Conservation (phyloP, 2,329 filamentous ascomycete species). For the Aureobasidium melanogenum region DNA sequence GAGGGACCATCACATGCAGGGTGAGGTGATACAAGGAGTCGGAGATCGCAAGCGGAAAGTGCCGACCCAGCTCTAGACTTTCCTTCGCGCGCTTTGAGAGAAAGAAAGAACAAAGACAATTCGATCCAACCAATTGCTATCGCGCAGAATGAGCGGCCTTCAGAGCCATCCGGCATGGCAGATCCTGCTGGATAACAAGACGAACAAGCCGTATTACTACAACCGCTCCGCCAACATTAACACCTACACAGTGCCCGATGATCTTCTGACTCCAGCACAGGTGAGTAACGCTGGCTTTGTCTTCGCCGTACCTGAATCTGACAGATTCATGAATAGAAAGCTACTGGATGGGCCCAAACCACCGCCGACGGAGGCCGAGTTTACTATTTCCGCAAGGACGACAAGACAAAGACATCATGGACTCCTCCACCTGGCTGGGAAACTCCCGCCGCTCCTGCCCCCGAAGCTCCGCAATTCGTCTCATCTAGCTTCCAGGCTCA, state of each 20-base stretch:
- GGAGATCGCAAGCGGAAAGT: background rate
- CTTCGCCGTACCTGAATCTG: conserved; percentile 32
- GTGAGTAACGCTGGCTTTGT: conserved; percentile 36
- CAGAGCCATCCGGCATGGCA: conserved; percentile 54
- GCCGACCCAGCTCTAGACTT: background rate
- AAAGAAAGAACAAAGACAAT: conserved; percentile 3
- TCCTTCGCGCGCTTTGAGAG: background rate
- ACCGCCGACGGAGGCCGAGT: conserved; percentile 76
- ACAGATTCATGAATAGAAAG: conserved; percentile 47
- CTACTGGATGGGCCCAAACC: conserved; percentile 71
- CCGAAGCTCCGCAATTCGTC: conserved; percentile 15
- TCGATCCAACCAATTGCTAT: background rate
- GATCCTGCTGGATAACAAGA: conserved; percentile 67
- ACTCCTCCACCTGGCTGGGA: conserved; percentile 57
- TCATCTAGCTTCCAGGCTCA: conserved; percentile 31
- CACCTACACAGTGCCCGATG: conserved; percentile 89
- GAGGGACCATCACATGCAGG: background rate
- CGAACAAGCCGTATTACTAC: conserved; percentile 81
- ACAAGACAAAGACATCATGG: conserved; percentile 79
- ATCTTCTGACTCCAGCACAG: conserved; percentile 76
- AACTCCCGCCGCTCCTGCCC: background rate
- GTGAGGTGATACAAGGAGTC: background rate
- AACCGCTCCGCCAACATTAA: conserved; percentile 78
- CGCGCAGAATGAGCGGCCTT: background rate
- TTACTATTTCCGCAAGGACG: conserved; percentile 90